Evolutionary conservation across 805 yeast genomes (phyloP).

Genomic region (Starmerella apicola): DNA sequence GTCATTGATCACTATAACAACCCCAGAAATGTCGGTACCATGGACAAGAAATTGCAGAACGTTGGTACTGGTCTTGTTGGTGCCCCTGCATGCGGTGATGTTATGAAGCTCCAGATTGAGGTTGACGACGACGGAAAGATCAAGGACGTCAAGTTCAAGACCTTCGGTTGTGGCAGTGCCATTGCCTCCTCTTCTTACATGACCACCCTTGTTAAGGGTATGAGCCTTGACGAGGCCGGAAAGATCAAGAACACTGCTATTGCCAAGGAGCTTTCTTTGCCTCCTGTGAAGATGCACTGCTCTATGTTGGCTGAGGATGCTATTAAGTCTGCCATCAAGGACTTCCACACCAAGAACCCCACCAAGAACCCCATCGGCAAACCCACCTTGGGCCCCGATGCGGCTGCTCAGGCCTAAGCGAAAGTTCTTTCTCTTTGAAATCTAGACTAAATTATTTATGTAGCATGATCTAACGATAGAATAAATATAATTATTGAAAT

Average conservation of each 20-base stretch:
- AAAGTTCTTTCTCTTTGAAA: background rate
- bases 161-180: constrained; percentile 98
- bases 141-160: constrained; percentile 91
- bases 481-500: background rate
- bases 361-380: constrained; percentile 31
- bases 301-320: constrained; percentile 99
- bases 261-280: constrained; percentile 86
- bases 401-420: constrained; percentile 22
- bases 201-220: constrained; percentile 90
- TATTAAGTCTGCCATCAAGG: constrained; percentile 91
- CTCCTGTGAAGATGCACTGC: constrained; percentile 95
- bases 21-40: constrained; percentile 92
- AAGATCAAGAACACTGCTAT: constrained; percentile 85
- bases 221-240: constrained; percentile 85
- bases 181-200: constrained; percentile 92
- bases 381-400: constrained; percentile 48
- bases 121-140: constrained; percentile 87
- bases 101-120: constrained; percentile 90
- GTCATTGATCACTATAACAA: constrained; percentile 93
- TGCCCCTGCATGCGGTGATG: constrained; percentile 99
- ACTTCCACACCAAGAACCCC: constrained; percentile 72
- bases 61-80: constrained; percentile 98
- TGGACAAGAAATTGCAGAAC: constrained; percentile 58
- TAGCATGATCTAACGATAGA: no score
- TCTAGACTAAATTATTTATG: constrained; percentile 1